Conservation (phyloP, 805 yeast genomes). For the Metschnikowia koreensis region DNA sequence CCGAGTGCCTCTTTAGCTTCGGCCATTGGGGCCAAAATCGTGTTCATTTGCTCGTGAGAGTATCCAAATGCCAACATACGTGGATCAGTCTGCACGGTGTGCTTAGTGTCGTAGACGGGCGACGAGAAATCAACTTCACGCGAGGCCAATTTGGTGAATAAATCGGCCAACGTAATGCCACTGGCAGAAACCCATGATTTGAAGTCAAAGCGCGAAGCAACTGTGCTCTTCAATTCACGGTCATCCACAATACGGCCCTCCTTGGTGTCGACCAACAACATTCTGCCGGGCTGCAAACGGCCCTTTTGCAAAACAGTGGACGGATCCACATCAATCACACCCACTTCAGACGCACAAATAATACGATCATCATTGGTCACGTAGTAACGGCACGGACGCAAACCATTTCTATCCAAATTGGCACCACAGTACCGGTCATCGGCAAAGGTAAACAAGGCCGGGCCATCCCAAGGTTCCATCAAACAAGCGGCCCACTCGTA, state of each 20-base stretch:
- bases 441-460: slow-evolving; percentile 93
- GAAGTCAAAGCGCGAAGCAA: slow-evolving; percentile 84
- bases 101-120: slow-evolving; percentile 14
- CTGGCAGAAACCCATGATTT: slow-evolving; percentile 90
- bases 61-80: slow-evolving; percentile 85
- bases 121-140: slow-evolving; percentile 28
- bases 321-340: slow-evolving; percentile 88
- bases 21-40: slow-evolving; percentile 92
- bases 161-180: slow-evolving; percentile 78
- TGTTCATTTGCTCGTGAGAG: slow-evolving; percentile 86
- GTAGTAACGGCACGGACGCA: slow-evolving; percentile 97
- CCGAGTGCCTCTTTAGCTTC: slow-evolving; percentile 94
- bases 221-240: slow-evolving; percentile 75
- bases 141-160: slow-evolving; percentile 55
- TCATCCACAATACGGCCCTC: slow-evolving; percentile 93
- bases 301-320: slow-evolving; percentile 85
- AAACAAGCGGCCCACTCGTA: slow-evolving; percentile 99
- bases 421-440: slow-evolving; percentile 99
- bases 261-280: slow-evolving; percentile 91
- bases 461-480: slow-evolving; percentile 99
- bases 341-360: slow-evolving; percentile 98
- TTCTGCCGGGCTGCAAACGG: slow-evolving; percentile 91
- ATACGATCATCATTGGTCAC: slow-evolving; percentile 91
- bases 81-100: slow-evolving; percentile 73
- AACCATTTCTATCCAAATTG: slow-evolving; percentile 92